A percentile compares a stretch with the other conserved stretches of the same genome.
These are phyloP conservation scores for Rubia tinctorum DNA, from an alignment of 305 asterid species.

Conservation along the genomic window DNA sequence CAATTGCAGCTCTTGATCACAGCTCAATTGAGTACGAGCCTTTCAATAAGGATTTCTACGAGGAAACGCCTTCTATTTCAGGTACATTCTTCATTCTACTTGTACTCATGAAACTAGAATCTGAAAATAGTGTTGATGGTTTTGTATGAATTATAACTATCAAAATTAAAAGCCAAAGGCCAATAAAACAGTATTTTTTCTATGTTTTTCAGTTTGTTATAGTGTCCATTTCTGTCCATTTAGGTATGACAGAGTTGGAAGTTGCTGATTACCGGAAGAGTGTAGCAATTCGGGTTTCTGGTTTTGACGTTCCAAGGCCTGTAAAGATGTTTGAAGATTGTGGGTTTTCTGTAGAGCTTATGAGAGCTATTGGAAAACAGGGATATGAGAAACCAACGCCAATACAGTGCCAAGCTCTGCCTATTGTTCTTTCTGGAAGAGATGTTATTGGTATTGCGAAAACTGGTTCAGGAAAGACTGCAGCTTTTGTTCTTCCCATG, in stretches of 20 bases:
- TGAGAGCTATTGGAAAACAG: constrained; percentile 88
- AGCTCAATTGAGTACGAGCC: constrained; percentile 70
- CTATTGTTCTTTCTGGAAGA: constrained; percentile 93
- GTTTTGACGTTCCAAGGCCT: constrained; percentile 95
- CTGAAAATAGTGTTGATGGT: too few relatives aligned
- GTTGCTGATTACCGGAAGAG: constrained; percentile 67
- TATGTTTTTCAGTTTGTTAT: neutral
- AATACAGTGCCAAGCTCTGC: constrained; percentile 95
- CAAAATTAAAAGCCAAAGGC: too few relatives aligned
- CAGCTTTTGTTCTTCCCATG: constrained; percentile 95
- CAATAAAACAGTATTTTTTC: neutral
- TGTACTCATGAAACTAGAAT: too few relatives aligned
- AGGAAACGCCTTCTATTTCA: constrained; percentile 84
- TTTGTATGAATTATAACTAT: too few relatives aligned
- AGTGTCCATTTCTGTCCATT: constrained; percentile 18
- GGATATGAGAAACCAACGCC: constrained; percentile 91
- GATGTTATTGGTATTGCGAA: constrained; percentile 94
- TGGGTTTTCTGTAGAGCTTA: constrained; percentile 78
- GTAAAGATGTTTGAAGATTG: constrained; percentile 76
- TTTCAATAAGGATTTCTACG: constrained; percentile 84
- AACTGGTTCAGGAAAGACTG: constrained; percentile 99
- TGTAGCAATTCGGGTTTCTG: constrained; percentile 86
- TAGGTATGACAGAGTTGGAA: constrained; percentile 83
- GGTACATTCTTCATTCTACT: constrained; percentile 34
- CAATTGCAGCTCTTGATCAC: constrained; percentile 82